phyloP scores from a whole-genome alignment of 106 monocot species.

The Allium cepa region DNA sequence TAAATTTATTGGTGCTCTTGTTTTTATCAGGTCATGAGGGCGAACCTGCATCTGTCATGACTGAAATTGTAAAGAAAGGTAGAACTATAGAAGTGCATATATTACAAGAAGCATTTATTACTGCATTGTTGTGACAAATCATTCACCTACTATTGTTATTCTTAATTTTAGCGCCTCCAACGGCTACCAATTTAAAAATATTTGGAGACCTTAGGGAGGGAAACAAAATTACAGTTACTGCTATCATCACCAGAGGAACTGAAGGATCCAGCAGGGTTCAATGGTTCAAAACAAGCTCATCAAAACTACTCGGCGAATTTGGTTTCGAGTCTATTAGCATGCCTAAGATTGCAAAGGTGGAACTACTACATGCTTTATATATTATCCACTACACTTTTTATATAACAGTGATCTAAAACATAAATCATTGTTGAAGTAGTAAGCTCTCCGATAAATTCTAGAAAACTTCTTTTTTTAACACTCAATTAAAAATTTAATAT shows the following conservation, averaged over 20 bases:
- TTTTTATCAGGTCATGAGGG: constrained; percentile 74
- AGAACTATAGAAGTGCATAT: constrained; percentile 1
- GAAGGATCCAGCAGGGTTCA: constrained; percentile 90
- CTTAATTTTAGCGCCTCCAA: constrained; percentile 66
- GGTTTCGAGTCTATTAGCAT: constrained; percentile 72
- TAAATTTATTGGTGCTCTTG: too few relatives aligned
- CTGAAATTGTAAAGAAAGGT: constrained; percentile 83
- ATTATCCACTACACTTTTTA: too few relatives aligned
- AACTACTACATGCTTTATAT: neutral
- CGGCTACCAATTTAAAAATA: constrained; percentile 66
- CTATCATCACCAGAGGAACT: constrained; percentile 70
- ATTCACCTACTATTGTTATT: neutral
- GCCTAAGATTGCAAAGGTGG: constrained; percentile 89
- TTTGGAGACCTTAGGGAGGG: constrained; percentile 86
- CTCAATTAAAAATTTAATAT: too few relatives aligned
- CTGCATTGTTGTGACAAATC: neutral
- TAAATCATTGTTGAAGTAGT: too few relatives aligned
- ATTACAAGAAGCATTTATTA: neutral
- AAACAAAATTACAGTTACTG: constrained; percentile 70
- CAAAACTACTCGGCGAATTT: constrained; percentile 49
- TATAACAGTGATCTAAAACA: too few relatives aligned
- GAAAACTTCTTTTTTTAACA: too few relatives aligned
- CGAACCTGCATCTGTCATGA: constrained; percentile 42
- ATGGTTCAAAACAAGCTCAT: constrained; percentile 72
- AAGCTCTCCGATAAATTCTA: too few relatives aligned